Conservation (phyloP, 139 green algal genomes). For the Tetraselmis striata region DNA sequence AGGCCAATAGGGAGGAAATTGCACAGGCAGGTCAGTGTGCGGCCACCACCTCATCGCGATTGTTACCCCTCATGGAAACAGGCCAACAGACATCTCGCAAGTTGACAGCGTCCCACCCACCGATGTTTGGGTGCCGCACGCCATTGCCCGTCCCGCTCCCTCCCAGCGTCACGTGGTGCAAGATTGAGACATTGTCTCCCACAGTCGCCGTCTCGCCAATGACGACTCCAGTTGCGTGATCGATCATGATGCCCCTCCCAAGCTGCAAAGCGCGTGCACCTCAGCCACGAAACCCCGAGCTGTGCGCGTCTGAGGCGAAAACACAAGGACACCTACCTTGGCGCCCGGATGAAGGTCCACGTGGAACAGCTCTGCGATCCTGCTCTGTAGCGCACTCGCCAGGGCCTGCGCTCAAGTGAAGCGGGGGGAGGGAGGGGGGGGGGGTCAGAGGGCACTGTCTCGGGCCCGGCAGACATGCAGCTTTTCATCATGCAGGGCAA, state of each 20-base stretch:
- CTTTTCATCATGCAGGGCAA: too few relatives aligned
- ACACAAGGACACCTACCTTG: not conserved
- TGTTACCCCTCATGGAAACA: too few relatives aligned
- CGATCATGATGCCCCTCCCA: constrained; percentile 77
- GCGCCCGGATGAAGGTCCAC: constrained; percentile 89
- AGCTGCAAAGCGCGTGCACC: constrained; percentile 23
- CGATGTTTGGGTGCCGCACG: constrained; percentile 60
- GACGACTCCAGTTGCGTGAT: constrained; percentile 87
- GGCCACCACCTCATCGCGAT: too few relatives aligned
- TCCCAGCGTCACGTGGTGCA: constrained; percentile 94
- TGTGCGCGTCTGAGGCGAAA: not conserved
- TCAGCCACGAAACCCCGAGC: not conserved
- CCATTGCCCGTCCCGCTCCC: constrained; percentile 72
- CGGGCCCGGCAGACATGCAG: too few relatives aligned
- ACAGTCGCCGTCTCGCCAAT: constrained; percentile 93
- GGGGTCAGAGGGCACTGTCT: too few relatives aligned
- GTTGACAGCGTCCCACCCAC: too few relatives aligned
- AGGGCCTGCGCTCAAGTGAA: constrained; percentile 37
- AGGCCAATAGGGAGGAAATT: not conserved
- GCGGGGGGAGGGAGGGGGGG: not conserved
- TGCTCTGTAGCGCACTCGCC: constrained; percentile 65
- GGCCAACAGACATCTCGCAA: too few relatives aligned
- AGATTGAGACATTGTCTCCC: constrained; percentile 88
- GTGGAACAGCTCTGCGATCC: constrained; percentile 67
- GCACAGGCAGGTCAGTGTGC: too few relatives aligned